Percentiles rank a stretch among this genome's conserved stretches.
Conservation (phyloP, 257 asterid genomes). For the Nicotiana attenuata region DNA sequence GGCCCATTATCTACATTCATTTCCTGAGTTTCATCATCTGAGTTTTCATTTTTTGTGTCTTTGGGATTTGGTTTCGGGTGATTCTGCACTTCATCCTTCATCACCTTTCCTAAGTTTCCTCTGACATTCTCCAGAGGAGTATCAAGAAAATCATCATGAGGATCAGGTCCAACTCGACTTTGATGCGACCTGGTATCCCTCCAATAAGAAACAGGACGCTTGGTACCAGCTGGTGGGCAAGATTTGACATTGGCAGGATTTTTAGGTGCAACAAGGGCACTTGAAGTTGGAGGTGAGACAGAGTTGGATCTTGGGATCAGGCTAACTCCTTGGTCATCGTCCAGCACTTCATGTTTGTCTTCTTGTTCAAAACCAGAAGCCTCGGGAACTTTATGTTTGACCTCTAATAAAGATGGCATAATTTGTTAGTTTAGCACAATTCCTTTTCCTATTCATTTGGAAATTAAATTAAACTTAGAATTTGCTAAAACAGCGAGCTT, state of each 20-base stretch:
- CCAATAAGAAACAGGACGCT: conserved; percentile 82
- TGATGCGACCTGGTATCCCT: conserved; percentile 89
- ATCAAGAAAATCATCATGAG: conserved; percentile 88
- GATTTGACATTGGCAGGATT: conserved; percentile 34
- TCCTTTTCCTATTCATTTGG: conserved; percentile 1
- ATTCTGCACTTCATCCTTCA: conserved; percentile 32
- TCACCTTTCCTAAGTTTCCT: conserved; percentile 43
- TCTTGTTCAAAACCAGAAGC: conserved; percentile 23
- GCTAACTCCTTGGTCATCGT: conserved; percentile 24
- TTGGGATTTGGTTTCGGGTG: conserved; percentile 20
- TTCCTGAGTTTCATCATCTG: conserved; percentile 76
- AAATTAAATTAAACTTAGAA: background rate
- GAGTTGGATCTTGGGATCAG: conserved; percentile 37
- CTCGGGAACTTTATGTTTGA: conserved; percentile 27
- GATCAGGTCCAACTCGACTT: conserved; percentile 77
- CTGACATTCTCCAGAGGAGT: conserved; percentile 74
- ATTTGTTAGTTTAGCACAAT: conserved; percentile 7
- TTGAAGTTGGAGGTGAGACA: conserved; percentile 38
- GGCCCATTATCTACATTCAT: conserved; percentile 38
- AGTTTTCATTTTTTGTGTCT: conserved; percentile 30
- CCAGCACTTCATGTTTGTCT: conserved; percentile 30
- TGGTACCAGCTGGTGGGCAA: conserved; percentile 61
- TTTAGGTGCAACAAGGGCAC: conserved; percentile 33
- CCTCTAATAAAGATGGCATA: conserved; percentile 26
- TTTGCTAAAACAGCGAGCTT: background rate